Percentiles rank a stretch among this genome's conserved stretches.
These are phyloP conservation scores for Trichoderma orchidacearum DNA, from an alignment of 495 filamentous ascomycete species.

Conservation along the genomic window DNA sequence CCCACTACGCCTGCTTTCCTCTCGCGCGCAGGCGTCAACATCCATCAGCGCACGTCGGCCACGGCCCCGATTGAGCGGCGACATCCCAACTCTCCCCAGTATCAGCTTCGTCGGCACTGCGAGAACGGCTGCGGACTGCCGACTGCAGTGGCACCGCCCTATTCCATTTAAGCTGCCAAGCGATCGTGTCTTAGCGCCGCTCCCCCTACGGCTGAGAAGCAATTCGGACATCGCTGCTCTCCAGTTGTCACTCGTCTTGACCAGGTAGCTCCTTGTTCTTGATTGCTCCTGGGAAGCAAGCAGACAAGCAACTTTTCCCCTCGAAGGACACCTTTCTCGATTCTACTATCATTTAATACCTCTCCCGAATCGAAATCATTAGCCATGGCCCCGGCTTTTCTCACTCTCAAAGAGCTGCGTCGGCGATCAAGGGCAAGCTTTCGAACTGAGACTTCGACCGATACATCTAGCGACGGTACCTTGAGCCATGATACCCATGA, in stretches of 20 bases:
- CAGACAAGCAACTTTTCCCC: background rate
- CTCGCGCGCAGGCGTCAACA: background rate
- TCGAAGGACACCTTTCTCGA: too few species aligned
- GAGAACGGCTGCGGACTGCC: background rate
- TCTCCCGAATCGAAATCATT: background rate
- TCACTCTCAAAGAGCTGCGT: conserved; percentile 56
- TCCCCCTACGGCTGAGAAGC: background rate
- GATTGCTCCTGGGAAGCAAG: background rate
- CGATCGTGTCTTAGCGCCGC: background rate
- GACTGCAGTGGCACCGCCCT: background rate
- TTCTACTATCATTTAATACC: too few species aligned
- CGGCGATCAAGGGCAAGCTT: conserved; percentile 59
- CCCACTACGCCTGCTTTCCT: too few species aligned
- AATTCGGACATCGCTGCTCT: background rate
- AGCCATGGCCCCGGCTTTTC: conserved; percentile 46
- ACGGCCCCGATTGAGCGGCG: background rate
- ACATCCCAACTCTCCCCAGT: background rate
- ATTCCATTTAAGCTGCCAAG: background rate
- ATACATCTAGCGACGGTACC: conserved; percentile 34
- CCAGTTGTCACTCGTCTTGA: background rate
- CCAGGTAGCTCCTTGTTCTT: background rate
- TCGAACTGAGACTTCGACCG: conserved; percentile 35
- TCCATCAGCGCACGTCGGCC: background rate
- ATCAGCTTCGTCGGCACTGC: background rate
- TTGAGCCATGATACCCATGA: conserved; percentile 30